Evolutionary conservation across 148 eudicot genomes (phyloP).

Genomic region (Rhododendron henanense): DNA sequence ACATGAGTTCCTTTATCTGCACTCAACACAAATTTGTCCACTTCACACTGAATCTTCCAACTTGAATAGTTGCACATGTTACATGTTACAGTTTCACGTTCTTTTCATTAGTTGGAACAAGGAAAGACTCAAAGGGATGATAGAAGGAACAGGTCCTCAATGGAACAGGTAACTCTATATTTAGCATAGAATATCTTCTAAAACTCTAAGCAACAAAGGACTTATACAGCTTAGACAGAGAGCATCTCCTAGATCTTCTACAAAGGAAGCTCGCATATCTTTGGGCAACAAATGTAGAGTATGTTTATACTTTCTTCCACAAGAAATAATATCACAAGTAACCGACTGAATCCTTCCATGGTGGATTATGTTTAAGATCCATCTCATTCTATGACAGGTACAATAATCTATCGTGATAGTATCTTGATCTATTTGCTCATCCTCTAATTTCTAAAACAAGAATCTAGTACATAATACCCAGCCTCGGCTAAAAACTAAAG

Average conservation of each 20-base stretch:
- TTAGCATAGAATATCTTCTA: neutral
- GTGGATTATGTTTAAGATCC: neutral
- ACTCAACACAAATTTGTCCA: neutral
- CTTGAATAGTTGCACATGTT: neutral
- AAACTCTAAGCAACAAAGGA: neutral
- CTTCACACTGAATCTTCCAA: neutral
- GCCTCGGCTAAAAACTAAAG: neutral
- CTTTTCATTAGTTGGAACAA: neutral
- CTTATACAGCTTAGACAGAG: neutral
- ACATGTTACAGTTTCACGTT: neutral
- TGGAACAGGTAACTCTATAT: neutral
- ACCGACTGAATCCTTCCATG: neutral
- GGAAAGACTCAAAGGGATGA: neutral
- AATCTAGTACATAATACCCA: neutral
- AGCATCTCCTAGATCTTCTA: neutral
- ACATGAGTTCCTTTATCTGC: neutral
- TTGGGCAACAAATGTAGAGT: neutral
- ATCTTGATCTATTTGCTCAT: neutral
- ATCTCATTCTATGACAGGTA: neutral
- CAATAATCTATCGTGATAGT: neutral
- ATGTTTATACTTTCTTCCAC: neutral
- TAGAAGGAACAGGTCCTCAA: neutral
- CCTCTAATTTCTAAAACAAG: neutral
- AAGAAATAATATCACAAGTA: neutral
- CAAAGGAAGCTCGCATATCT: neutral